These are phyloP conservation scores for Cylindricascospora bacillispora DNA, from an alignment of 1,139 yeast genomes.

Conservation along the genomic window DNA sequence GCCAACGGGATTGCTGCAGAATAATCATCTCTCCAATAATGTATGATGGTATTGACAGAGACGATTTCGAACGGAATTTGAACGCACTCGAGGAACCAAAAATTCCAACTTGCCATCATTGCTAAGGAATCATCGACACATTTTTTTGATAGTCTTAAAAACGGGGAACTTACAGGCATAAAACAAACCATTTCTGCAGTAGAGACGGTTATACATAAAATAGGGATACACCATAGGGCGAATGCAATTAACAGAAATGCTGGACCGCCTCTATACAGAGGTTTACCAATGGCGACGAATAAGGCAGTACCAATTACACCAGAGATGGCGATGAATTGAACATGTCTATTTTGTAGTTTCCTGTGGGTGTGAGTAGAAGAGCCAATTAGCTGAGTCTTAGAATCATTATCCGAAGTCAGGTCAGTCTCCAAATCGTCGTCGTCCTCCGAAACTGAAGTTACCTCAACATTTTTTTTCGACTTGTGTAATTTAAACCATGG, in stretches of 20 bases:
- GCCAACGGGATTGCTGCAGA: constrained; percentile 53
- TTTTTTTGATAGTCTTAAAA: constrained; percentile 41
- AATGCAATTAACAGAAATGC: constrained; percentile 61
- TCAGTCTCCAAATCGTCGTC: too few relatives aligned
- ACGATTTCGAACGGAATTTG: constrained; percentile 74
- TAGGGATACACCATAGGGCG: constrained; percentile 45
- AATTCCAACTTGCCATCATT: constrained; percentile 70
- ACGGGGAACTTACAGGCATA: constrained; percentile 60
- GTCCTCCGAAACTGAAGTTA: constrained; percentile 1
- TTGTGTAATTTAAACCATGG: too few relatives aligned
- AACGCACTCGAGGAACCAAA: constrained; percentile 63
- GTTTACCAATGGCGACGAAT: constrained; percentile 62
- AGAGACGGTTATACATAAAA: constrained; percentile 54
- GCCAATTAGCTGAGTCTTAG: constrained; percentile 8
- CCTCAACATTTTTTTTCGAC: constrained; percentile 2
- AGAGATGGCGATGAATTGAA: constrained; percentile 70
- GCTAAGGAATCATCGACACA: constrained; percentile 61
- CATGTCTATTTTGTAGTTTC: constrained; percentile 43
- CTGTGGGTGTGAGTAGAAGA: constrained; percentile 25
- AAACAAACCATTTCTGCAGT: constrained; percentile 79
- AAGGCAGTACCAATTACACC: constrained; percentile 80
- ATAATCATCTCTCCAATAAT: constrained; percentile 69
- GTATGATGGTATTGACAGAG: constrained; percentile 65
- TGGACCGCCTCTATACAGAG: constrained; percentile 64
- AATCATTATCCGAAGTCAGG: constrained; percentile 11